Conservation (phyloP, 1,139 yeast species). For the Ogataea hybrid region DNA sequence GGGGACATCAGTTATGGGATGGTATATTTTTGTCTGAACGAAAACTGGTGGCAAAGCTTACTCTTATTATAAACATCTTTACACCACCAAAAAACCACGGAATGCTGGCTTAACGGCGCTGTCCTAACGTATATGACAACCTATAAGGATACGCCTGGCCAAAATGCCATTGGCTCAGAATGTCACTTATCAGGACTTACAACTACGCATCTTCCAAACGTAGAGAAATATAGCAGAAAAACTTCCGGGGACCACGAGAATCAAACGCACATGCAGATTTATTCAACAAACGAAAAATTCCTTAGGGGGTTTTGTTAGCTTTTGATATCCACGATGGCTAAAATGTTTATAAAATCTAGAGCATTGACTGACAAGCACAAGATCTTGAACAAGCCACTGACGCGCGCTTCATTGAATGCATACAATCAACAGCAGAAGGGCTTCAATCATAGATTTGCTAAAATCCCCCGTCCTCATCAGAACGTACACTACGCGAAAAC, state of each 20-base stretch:
- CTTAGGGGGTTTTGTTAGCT: not conserved
- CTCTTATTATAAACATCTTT: not conserved
- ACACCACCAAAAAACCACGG: not conserved
- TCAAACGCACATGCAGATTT: constrained; percentile 4
- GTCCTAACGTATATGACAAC: not conserved
- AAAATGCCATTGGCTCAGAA: no score
- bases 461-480: constrained; percentile 64
- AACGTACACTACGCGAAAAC: constrained; percentile 49
- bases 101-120: not conserved
- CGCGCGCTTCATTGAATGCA: constrained; percentile 26
- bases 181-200: no score
- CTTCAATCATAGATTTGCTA: constrained; percentile 50
- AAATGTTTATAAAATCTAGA: not conserved
- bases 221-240: no score
- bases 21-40: not conserved
- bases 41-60: constrained; percentile 7
- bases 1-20: constrained; percentile 9
- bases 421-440: constrained; percentile 16
- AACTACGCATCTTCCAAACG: no score
- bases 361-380: not conserved
- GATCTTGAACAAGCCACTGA: constrained; percentile 21
- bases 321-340: no score
- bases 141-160: not conserved
- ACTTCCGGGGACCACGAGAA: no score
- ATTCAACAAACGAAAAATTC: constrained; percentile 3